Base-by-base conservation (phyloP, 192 early-diverging fungal genomes). In the Mortierella claussenii region DNA sequence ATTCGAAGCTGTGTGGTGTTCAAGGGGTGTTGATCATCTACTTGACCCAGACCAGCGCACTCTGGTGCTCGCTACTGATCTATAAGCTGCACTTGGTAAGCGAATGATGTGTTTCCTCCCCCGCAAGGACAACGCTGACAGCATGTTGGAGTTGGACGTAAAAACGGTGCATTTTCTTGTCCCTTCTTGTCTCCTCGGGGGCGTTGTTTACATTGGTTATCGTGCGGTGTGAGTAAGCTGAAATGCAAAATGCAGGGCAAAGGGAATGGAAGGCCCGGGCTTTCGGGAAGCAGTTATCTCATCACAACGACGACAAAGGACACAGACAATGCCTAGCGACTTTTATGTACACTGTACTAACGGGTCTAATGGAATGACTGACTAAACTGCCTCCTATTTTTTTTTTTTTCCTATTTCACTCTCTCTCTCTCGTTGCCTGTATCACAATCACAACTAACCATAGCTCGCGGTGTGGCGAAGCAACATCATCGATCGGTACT, bases 1-100 rank as follows among this genome's bases (percentile, higher is more conserved):
- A 76, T 47, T 76, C 73, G 26, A 48, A 20, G 17, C 57, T 66
- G 10, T 76, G 73, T 15, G 73, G 58, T 3, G 33, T 46, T 33
- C 73, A 76, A n/a, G 73, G 73, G 13, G 65, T 76, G 26, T 30
- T 76, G 13, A 76, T 76, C 43, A 59, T 76, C 45, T 67, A 67
- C 34, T 44, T 76, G 15, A 61, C 65, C 24, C 73, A 76, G 37
- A 67, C 73, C 24, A 55, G 44, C 32, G 49, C 54, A n/a, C 63
- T 76, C 53, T 76, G 73, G 73, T 67, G 73, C 20, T 66, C 64
- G 1, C 40, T 76, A 10, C 65, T 76, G 32, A 76, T 76, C 42
- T 67, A 62, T 53, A 76, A 76, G 47, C 34, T 76, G 20, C 73
- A 76, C 57, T 33, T 76, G 73, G 73, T 76, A 66, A 55, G 59